phyloP scores from a whole-genome alignment of 2,329 filamentous ascomycete species.

The Alternaria sp. region DNA sequence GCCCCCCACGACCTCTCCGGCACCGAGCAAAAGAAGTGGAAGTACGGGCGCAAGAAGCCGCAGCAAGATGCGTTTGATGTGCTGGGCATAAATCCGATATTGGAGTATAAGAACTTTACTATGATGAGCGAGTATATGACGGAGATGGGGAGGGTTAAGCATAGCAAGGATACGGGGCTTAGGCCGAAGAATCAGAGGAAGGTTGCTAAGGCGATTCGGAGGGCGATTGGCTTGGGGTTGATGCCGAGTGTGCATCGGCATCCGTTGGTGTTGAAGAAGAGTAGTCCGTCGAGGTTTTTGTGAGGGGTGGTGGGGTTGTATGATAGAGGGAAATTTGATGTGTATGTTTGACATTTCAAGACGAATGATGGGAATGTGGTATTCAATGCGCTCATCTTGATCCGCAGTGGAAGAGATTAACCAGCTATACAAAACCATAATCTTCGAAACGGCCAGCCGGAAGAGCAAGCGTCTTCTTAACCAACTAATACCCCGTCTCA shows the following conservation, averaged over 20 bases:
- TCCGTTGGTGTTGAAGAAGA: conserved; percentile 58
- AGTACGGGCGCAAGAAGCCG: conserved; percentile 57
- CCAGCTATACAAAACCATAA: neutral
- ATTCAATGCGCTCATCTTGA: neutral
- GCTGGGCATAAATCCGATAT: conserved; percentile 77
- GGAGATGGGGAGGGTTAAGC: conserved; percentile 82
- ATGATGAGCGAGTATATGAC: conserved; percentile 90
- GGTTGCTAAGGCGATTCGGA: conserved; percentile 88
- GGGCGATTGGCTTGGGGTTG: conserved; percentile 86
- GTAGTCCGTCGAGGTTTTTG: conserved; percentile 27
- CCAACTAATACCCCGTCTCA: neutral
- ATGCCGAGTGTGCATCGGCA: conserved; percentile 92
- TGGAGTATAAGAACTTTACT: conserved; percentile 95
- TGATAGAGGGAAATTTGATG: neutral
- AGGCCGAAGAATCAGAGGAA: conserved; percentile 89
- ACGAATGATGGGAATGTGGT: neutral
- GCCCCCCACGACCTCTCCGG: conserved; percentile 84
- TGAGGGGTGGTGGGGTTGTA: conserved; percentile 2
- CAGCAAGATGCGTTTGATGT: conserved; percentile 76
- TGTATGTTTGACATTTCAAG: neutral
- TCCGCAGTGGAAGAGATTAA: neutral
- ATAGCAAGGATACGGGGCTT: conserved; percentile 76
- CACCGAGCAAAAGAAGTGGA: conserved; percentile 83
- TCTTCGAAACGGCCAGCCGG: neutral
- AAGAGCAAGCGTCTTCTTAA: fast-evolving